Conservation (phyloP, 306 rosid genomes). For the Mimosa bimucronata region DNA sequence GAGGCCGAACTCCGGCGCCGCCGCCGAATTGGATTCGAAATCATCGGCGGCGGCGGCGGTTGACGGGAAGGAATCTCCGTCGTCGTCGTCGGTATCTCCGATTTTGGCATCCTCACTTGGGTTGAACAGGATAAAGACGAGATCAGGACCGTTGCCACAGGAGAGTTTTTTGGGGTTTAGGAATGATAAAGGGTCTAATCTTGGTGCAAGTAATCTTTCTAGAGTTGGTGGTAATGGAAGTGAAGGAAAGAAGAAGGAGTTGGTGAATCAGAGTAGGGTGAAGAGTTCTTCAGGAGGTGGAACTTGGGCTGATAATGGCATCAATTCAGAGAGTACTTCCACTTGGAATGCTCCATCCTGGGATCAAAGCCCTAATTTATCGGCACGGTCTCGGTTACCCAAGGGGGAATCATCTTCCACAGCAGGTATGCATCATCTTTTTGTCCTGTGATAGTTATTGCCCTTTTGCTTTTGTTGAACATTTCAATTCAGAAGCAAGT, state of each 20-base stretch:
- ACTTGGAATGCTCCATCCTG: conserved; percentile 51
- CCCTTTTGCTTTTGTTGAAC: background rate
- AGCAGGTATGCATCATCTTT: conserved; percentile 57
- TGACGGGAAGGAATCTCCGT: conserved; percentile 48
- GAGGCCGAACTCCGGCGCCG: conserved; percentile 27
- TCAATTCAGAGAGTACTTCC: conserved; percentile 56
- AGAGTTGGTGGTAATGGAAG: conserved; percentile 43
- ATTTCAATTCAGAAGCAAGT: background rate
- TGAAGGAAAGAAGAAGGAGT: conserved; percentile 54
- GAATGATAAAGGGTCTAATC: conserved; percentile 58
- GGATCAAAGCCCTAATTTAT: conserved; percentile 72
- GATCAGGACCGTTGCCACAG: conserved; percentile 99
- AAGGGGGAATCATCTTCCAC: conserved; percentile 71
- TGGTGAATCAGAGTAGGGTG: conserved; percentile 46
- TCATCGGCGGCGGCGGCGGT: conserved; percentile 26
- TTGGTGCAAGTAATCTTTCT: conserved; percentile 77
- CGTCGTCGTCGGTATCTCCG: conserved; percentile 73
- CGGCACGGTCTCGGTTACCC: conserved; percentile 62
- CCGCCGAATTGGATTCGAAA: conserved; percentile 23
- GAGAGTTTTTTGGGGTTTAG: conserved; percentile 89
- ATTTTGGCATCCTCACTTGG: conserved; percentile 90
- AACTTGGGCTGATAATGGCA: conserved; percentile 59
- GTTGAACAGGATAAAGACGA: conserved; percentile 88
- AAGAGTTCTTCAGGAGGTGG: conserved; percentile 48
- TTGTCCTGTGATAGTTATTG: background rate